These are phyloP conservation scores for Blastomyces percursus DNA, from an alignment of 2,329 filamentous ascomycete species.

Conservation along the genomic window DNA sequence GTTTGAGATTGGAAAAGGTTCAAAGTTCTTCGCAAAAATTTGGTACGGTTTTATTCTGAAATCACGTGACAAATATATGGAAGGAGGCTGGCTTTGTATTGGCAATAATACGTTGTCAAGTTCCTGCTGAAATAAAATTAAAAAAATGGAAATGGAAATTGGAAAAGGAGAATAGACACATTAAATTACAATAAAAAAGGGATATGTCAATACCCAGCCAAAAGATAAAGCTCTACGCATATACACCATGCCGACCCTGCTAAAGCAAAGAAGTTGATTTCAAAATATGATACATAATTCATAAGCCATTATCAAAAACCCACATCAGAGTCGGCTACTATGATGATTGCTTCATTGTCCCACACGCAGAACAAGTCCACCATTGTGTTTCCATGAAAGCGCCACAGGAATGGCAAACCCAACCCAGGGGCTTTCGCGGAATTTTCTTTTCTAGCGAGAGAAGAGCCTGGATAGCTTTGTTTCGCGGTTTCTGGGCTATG, in stretches of 20 bases:
- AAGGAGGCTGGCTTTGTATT: too few species aligned
- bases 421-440: slow-evolving; percentile 43
- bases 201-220: not conserved
- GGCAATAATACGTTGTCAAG: not conserved
- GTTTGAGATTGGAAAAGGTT: not conserved
- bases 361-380: slow-evolving; percentile 54
- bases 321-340: slow-evolving; percentile 17
- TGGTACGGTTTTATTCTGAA: not conserved
- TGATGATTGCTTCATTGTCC: slow-evolving; percentile 47
- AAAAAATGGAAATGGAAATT: not conserved
- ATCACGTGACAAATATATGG: not conserved
- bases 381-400: slow-evolving; percentile 54
- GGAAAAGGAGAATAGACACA: not conserved
- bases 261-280: not conserved
- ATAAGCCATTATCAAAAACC: not conserved
- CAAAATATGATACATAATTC: not conserved
- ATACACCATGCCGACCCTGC: not conserved
- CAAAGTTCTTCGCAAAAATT: not conserved
- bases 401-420: slow-evolving; percentile 48
- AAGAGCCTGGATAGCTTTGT: slow-evolving; percentile 30
- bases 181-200: not conserved
- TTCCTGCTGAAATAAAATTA: too few species aligned
- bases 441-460: slow-evolving; percentile 31
- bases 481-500: slow-evolving; percentile 13
- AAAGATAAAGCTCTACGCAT: not conserved